phyloP scores from a whole-genome alignment of 179 eudicot genomes.

The Patellifolia procumbens region DNA sequence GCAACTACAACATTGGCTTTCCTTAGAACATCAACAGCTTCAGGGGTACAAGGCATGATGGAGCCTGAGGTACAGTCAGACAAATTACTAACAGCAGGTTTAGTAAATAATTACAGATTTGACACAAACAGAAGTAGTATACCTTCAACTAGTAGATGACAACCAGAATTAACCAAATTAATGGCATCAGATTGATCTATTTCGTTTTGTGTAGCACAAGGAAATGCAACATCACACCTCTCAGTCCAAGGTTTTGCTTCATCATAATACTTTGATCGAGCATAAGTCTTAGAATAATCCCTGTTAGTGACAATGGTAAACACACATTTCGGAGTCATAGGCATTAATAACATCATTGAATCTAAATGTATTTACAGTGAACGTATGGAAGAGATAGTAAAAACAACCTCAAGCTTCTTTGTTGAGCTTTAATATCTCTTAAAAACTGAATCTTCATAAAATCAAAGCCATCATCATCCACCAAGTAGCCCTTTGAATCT shows the following conservation, averaged over 20 bases:
- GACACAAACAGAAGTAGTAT: slow-evolving; percentile 15
- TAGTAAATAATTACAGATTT: not conserved
- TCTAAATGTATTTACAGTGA: not conserved
- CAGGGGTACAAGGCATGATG: slow-evolving; percentile 93
- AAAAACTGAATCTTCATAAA: slow-evolving; percentile 72
- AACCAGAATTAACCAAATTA: slow-evolving; percentile 57
- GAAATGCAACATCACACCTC: slow-evolving; percentile 95
- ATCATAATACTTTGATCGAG: slow-evolving; percentile 93
- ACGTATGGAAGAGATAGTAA: slow-evolving; percentile 10
- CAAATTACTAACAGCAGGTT: slow-evolving; percentile 8
- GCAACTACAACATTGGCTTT: slow-evolving; percentile 90
- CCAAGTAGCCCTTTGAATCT: slow-evolving; percentile 96
- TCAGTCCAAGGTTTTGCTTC: slow-evolving; percentile 98
- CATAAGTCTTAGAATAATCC: slow-evolving; percentile 96
- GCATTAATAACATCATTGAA: slow-evolving; percentile 10
- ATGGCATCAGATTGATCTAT: slow-evolving; percentile 93
- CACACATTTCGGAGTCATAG: slow-evolving; percentile 20
- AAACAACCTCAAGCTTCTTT: slow-evolving; percentile 80
- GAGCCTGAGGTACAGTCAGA: slow-evolving; percentile 58
- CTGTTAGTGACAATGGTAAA: slow-evolving; percentile 43
- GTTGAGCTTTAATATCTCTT: slow-evolving; percentile 80
- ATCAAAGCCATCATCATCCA: slow-evolving; percentile 94
- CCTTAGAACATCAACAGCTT: slow-evolving; percentile 85
- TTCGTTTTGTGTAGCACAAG: slow-evolving; percentile 95
- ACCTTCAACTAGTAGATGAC: slow-evolving; percentile 73